A percentile compares a stretch with the other conserved stretches of the same genome.
Conservation (phyloP, 345 rosid species). For the Pistacia atlantica region DNA sequence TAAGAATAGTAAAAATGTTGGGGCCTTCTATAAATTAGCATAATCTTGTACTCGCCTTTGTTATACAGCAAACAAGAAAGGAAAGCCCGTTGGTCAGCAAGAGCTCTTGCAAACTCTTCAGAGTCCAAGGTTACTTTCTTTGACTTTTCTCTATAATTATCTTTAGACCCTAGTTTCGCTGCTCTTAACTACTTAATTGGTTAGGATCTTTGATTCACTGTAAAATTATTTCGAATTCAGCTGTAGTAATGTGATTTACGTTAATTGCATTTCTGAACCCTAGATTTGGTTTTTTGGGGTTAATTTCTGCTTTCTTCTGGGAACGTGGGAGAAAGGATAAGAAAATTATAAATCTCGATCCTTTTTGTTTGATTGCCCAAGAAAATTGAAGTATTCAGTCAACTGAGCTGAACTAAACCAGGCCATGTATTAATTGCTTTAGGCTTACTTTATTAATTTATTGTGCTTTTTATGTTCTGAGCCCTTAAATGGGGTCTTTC, state of each 20-base stretch:
- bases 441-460: background rate
- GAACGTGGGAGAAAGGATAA: constrained; percentile 6
- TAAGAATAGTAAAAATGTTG: background rate
- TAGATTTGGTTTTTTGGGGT: background rate
- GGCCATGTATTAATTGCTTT: background rate
- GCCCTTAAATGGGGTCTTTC: background rate
- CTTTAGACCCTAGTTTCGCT: constrained; percentile 6
- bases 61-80: background rate
- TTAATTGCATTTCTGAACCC: background rate
- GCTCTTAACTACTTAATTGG: background rate
- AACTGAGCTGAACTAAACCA: background rate
- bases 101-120: constrained; percentile 13
- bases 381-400: background rate
- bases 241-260: background rate
- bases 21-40: constrained; percentile 16
- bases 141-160: background rate
- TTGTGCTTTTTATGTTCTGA: too few relatives aligned
- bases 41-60: background rate
- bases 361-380: background rate
- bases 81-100: constrained; percentile 14
- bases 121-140: constrained; percentile 44
- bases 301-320: constrained; percentile 10
- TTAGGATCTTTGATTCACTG: constrained; percentile 19
- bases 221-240: background rate
- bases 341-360: background rate